A percentile compares a stretch with the other conserved stretches of the same genome.
Evolutionary conservation across 495 filamentous ascomycete species (phyloP).

Genomic region (Cryomyces antarcticus): DNA sequence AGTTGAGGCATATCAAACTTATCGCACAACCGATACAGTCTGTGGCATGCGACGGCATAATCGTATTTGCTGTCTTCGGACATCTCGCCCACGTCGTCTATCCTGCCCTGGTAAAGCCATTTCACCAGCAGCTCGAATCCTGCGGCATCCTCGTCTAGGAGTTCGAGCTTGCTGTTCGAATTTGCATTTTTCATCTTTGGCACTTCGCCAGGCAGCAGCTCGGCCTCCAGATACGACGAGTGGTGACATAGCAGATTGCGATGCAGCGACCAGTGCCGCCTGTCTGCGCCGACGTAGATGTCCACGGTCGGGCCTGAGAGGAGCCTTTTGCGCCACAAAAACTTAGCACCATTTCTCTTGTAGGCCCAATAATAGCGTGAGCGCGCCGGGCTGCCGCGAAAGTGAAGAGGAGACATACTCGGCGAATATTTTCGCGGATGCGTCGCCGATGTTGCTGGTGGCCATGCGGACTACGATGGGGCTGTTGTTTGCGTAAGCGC

Average conservation of each 20-base stretch:
- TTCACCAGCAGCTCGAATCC: conserved; percentile 31
- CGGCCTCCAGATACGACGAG: conserved; percentile 22
- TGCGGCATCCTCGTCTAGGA: conserved; percentile 21
- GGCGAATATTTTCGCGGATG: conserved; percentile 23
- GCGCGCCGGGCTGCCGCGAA: neutral
- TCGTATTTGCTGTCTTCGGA: conserved; percentile 25
- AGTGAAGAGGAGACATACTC: conserved; percentile 17
- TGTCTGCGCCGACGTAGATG: conserved; percentile 22
- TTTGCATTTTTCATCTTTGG: conserved; percentile 2
- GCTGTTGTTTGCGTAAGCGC: conserved; percentile 20
- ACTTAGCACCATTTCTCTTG: conserved; percentile 9
- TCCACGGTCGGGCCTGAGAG: conserved; percentile 27
- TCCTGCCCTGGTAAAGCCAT: conserved; percentile 29
- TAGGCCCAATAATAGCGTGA: neutral
- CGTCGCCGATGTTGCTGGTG: conserved; percentile 17
- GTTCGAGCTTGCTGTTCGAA: conserved; percentile 14
- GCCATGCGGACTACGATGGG: conserved; percentile 18
- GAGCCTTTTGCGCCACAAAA: conserved; percentile 18
- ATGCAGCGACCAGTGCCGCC: conserved; percentile 25
- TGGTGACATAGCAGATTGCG: conserved; percentile 26
- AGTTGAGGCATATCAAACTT: conserved; percentile 24
- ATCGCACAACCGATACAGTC: conserved; percentile 28
- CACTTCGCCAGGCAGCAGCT: conserved; percentile 11
- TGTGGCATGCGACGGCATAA: conserved; percentile 27
- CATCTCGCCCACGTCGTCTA: conserved; percentile 24